Conservation (phyloP, 1,284 basidiomycete species). For the Vanrija pseudolonga region DNA sequence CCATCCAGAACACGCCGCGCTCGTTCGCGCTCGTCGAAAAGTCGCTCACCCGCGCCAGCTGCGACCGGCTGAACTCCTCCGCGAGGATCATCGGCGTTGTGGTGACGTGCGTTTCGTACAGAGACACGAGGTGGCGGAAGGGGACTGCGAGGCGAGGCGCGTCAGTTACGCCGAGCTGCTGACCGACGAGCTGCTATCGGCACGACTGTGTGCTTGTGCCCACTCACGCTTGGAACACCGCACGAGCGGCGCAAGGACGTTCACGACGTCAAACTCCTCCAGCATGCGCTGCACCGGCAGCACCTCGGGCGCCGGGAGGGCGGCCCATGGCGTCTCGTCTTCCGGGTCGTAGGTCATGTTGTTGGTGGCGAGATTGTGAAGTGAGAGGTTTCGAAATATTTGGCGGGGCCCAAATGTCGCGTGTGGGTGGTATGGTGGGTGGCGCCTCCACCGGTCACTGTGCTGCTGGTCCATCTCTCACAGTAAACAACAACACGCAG, state of each 20-base stretch:
- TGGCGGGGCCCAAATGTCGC: too few species aligned
- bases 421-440: too few species aligned
- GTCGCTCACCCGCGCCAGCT: constrained; percentile 55
- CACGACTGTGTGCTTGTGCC: background rate
- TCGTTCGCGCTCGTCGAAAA: constrained; percentile 55
- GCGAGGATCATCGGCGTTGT: constrained; percentile 62
- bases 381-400: too few species aligned
- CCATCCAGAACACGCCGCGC: constrained; percentile 55
- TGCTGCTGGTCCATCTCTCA: too few species aligned
- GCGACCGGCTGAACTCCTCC: constrained; percentile 56
- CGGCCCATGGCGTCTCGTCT: constrained; percentile 9
- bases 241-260: constrained; percentile 56
- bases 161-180: too few species aligned
- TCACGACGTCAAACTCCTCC: constrained; percentile 49
- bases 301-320: constrained; percentile 35
- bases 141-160: constrained; percentile 47
- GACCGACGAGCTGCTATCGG: too few species aligned
- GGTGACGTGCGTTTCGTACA: constrained; percentile 57
- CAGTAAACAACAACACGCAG: too few species aligned
- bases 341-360: constrained; percentile 9
- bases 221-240: constrained; percentile 55
- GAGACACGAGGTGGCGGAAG: constrained; percentile 57
- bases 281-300: constrained; percentile 52
- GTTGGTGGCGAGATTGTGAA: background rate
- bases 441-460: too few species aligned